Evolutionary conservation across 441 rosid species (phyloP), one percentile per base, ranked within the genome.

Genomic region (Flueggea neowawraea): DNA sequence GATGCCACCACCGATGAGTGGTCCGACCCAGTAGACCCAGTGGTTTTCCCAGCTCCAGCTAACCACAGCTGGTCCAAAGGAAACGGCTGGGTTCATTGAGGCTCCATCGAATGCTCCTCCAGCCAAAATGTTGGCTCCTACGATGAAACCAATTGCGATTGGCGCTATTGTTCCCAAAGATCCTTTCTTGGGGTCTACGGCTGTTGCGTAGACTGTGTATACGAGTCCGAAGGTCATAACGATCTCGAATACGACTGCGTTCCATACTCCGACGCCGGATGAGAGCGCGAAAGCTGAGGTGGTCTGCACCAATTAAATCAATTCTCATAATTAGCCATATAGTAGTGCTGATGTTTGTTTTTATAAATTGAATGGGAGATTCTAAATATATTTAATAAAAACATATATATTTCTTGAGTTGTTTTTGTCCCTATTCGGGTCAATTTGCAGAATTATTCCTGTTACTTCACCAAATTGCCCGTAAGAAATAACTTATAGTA

Each of bases 81-180:
- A 85, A 43, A 90, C 96, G 0, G 96, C 96, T 0, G 96, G 96
- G 83, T 90, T 90, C 97, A 90, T 90, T 2, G 97, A 90, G n/a
- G 96, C 97, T 49, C 97, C 97, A 11, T 81, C 85, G 54, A 90
- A 90, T 2, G 90, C 93, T 0, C 96, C 97, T 48, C 97, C 97
- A 0, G 84, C 93, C 69, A 90, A 79, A 57, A 90, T 88, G 78
- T 90, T 90, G 41, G 97, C 97, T 1, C 91, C 97, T 0, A 90
- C 97, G 0, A 90, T 88, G 78, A 90, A 90, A 77, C 97, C 97
- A 5, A 90, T 90, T 0, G 97, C 96, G 14, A 90, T 72, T 0
- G 97, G 97, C 17, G 97, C 97, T 0, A 90, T 86, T 0, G 71
- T 74, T 65, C 96, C 97, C 66, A 90, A 45, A 62, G 65, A 78